Percentiles rank a stretch among this genome's conserved stretches.
Evolutionary conservation across 2,329 filamentous ascomycete species (phyloP).

Genomic region (Aspergillus nomiae): DNA sequence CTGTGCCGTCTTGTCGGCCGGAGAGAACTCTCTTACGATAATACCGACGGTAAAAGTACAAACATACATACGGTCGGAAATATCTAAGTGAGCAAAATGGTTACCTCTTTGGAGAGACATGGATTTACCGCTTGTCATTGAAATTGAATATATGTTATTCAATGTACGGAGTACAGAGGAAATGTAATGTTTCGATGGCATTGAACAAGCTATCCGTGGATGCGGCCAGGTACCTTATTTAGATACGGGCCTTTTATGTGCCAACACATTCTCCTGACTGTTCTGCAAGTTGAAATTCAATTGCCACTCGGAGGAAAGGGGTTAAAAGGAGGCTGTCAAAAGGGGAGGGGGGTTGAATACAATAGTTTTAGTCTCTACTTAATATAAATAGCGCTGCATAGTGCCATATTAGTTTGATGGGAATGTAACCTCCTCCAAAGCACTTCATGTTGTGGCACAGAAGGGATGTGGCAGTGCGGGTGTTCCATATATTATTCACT

Average conservation of each 20-base stretch:
- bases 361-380: not conserved
- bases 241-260: not conserved
- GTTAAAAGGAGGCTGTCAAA: not conserved
- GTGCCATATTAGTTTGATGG: not conserved
- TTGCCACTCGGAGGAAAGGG: conserved; percentile 1
- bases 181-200: not conserved
- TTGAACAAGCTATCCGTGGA: not conserved
- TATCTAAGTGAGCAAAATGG: too few relatives aligned
- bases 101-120: too few relatives aligned
- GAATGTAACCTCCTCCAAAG: not conserved
- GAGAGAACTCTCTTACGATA: not conserved
- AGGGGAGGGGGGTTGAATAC: not conserved
- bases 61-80: too few relatives aligned
- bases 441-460: conserved; percentile 1
- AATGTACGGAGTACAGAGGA: too few relatives aligned
- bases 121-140: too few relatives aligned
- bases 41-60: not conserved
- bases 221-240: not conserved
- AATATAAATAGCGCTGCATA: conserved; percentile 4
- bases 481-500: not conserved
- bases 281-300: not conserved
- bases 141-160: too few relatives aligned
- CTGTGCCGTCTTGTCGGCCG: not conserved
- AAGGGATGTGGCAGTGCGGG: conserved; percentile 1
- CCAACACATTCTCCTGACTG: not conserved